These are phyloP conservation scores for Orbilia ellipsospora DNA, from an alignment of 2,329 filamentous ascomycete genomes.

Conservation along the genomic window DNA sequence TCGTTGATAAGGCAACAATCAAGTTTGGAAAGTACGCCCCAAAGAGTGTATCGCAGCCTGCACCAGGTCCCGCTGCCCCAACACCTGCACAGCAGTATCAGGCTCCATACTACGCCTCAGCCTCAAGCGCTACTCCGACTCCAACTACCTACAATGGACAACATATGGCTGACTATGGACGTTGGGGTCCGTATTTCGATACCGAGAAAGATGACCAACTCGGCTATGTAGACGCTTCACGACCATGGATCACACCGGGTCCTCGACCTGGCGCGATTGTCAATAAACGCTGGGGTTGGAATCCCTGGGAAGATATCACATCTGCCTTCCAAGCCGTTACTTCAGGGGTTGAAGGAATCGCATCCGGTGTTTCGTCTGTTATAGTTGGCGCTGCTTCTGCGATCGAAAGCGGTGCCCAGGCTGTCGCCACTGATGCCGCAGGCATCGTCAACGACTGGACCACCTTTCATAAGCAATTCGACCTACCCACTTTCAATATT, in stretches of 20 bases:
- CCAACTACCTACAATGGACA: slow-evolving; percentile 8
- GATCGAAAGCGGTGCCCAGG: slow-evolving; percentile 38
- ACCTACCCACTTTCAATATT: slow-evolving; percentile 31
- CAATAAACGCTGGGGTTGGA: slow-evolving; percentile 50
- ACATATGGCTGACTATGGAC: slow-evolving; percentile 31
- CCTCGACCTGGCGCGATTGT: slow-evolving; percentile 7
- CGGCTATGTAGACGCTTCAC: slow-evolving; percentile 41
- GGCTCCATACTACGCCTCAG: slow-evolving; percentile 38
- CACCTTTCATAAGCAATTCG: slow-evolving; percentile 18
- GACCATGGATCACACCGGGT: slow-evolving; percentile 35
- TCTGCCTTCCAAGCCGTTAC: slow-evolving; percentile 40
- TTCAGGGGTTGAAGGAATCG: slow-evolving; percentile 28
- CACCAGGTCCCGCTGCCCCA: slow-evolving; percentile 13
- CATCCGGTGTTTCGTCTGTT: slow-evolving; percentile 35
- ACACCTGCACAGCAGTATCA: slow-evolving; percentile 33
- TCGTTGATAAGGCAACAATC: slow-evolving; percentile 35
- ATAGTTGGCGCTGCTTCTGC: slow-evolving; percentile 27
- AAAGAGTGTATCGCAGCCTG: slow-evolving; percentile 11
- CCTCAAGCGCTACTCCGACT: slow-evolving; percentile 13
- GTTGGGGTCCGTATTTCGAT: slow-evolving; percentile 48
- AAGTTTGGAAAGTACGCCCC: slow-evolving; percentile 43
- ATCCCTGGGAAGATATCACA: slow-evolving; percentile 47
- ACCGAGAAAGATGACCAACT: slow-evolving; percentile 36
- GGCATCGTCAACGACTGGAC: slow-evolving; percentile 36
- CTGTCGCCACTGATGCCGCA: slow-evolving; percentile 33